Evolutionary conservation across 2,329 filamentous ascomycete genomes (phyloP), one percentile per base, ranked within the genome.

Genomic region (Raffaelea ambrosiae): DNA sequence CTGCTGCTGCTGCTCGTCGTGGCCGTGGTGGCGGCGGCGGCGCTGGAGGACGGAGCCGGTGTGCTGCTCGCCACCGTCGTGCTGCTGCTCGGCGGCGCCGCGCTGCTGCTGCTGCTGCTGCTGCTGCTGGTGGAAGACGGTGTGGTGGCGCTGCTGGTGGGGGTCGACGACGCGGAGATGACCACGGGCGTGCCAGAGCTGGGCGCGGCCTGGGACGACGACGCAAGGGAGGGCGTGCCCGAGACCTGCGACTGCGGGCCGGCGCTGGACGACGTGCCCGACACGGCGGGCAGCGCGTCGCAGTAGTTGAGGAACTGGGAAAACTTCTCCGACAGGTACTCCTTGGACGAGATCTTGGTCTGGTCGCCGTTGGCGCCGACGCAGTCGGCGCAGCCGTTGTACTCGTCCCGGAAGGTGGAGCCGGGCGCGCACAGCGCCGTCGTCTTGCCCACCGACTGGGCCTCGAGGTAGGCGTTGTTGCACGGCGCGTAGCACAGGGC

Each of bases 401-500:
- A 62, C 20, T 58, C 58, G 0, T 46, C 41, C 3, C 43, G 41
- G 61, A 80, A 84, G 0, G 60, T 49, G 0, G 74, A 76, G 7
- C 44, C 59, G 0, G 44, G 0, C 0, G 46, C 53, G 57, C 81
- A 84, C 1, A 83, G 68, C 0, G 41, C 54, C 0, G 64, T 51
- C 0, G 58, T 60, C 56, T 79, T 77, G 22, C 81, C 81, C 2
- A 65, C 52, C 0, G 50, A 54, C 48, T 75, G 65, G 0, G 66
- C 76, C 54, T 76, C 72, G 3, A 69, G 40, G 31, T 60, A 67
- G 16, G 69, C 70, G 26, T 69, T 65, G 52, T 81, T 73, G 59
- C 82, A 86, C 0, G 56, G 41, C 4, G 62, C 63, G 52, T 61
- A 83, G 60, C 82, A 86, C 3, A 65, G 40, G 0, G 67, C 46